Conservation (phyloP, 768 basidiomycete genomes). For the Trametes cubensis region DNA sequence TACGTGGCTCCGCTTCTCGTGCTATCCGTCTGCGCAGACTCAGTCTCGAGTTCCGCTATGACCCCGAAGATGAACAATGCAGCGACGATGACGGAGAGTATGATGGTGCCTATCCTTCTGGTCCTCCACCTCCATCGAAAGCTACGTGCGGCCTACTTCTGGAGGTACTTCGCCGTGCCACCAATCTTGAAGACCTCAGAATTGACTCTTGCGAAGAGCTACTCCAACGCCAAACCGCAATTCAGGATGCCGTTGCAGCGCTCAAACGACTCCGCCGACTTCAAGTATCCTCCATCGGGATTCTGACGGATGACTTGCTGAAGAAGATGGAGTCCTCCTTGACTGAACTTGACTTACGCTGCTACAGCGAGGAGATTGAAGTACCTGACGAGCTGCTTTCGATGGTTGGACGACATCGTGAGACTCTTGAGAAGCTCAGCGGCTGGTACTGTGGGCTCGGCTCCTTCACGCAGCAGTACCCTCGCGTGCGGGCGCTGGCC, state of each 20-base stretch:
- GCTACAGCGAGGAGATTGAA: not conserved
- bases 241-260: not conserved
- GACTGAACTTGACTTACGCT: not conserved
- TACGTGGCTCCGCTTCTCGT: not conserved
- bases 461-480: not conserved
- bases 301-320: not conserved
- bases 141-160: not conserved
- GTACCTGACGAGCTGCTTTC: not conserved
- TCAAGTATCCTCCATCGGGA: not conserved
- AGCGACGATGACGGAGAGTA: no score
- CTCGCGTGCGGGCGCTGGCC: conserved; percentile 2
- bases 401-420: not conserved
- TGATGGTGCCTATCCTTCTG: no score
- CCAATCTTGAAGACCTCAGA: conserved; percentile 1
- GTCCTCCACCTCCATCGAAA: not conserved
- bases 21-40: not conserved
- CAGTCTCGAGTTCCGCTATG: not conserved
- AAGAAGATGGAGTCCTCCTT: not conserved
- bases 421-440: not conserved
- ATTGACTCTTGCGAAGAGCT: conserved; percentile 15
- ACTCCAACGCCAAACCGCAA: not conserved
- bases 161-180: not conserved
- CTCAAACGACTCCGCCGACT: not conserved
- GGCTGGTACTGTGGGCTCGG: conserved; percentile 1
- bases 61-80: not conserved